Base-by-base conservation (phyloP, 1,284 basidiomycete species). In the Pisolithus thermaeus region DNA sequence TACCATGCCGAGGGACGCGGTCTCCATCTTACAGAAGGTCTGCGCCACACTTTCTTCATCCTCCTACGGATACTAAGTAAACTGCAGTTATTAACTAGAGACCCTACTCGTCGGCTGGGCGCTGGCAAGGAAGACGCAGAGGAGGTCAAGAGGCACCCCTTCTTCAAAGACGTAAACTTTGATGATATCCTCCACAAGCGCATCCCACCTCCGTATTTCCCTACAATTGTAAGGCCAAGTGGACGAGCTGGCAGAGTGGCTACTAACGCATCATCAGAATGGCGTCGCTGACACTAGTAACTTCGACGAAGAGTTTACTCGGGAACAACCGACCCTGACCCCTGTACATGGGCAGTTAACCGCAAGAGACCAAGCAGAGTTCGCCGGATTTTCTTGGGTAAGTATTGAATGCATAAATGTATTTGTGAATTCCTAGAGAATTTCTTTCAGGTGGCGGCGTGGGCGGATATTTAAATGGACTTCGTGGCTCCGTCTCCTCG, bases 1-100 rank as follows among this genome's bases (percentile, higher is more conserved):
- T 62, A 98, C 97, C n/a, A 99, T 99, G 97, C 97, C 96, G 7
- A 81, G 92, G 51, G 96, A 98, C 63, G 95, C 94, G 16, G 96
- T 99, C 46, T 94, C 92, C 22, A 90, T 99, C 47, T 70, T 99
- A 53, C 94, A 97, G 67, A 93, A 95, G 78, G 92, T 92, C 57
- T 56, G 23, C 8, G 14, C 27, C 16, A 47, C 14, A 52, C 48
- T 16, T 35, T 2, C 0, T 2, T 49, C n/a, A 47, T 6, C 28
- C 27, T 35, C 45, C 14, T 37, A 41, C 20, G 41, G 51, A 40
- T n/a, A 41, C 57, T 52, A 65, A 44, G 42, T 45, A 50, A 27
- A 58, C 49, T 39, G n/a, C 61, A 96, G 92, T 75, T 99, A 7
- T 76, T 99, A 57, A 97, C 93, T 1, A 84, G 96, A 40, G 97